Evolutionary conservation across 805 yeast genomes (phyloP).

Genomic region (Maudiozyma serrabonitensis): DNA sequence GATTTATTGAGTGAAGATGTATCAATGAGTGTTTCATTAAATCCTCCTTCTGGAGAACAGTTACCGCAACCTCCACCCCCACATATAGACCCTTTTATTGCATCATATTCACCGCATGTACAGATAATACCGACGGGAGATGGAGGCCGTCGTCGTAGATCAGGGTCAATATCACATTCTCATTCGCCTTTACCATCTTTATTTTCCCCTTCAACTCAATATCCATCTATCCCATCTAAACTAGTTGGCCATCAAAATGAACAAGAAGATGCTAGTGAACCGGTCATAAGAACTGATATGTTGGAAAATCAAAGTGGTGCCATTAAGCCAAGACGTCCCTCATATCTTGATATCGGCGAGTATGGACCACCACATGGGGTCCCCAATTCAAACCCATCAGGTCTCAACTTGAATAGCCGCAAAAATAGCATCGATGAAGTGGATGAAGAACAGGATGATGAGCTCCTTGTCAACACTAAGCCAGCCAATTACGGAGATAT

Average conservation of each 20-base stretch:
- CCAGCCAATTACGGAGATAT: background rate
- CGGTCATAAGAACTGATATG: conserved; percentile 11
- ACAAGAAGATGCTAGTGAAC: conserved; percentile 1
- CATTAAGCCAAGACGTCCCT: background rate
- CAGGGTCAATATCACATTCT: conserved; percentile 24
- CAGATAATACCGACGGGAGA: background rate
- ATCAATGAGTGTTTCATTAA: conserved; percentile 37
- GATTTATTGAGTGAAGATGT: conserved; percentile 48
- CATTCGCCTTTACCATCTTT: conserved; percentile 29
- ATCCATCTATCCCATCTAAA: conserved; percentile 25
- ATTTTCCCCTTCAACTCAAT: conserved; percentile 17
- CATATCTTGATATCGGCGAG: conserved; percentile 5
- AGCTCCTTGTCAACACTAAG: conserved; percentile 7
- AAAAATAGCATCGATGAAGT: conserved; percentile 4
- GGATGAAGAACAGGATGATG: conserved; percentile 15
- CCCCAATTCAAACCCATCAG: background rate
- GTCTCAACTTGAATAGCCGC: conserved; percentile 1
- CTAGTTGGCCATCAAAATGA: conserved; percentile 9
- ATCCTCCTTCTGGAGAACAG: conserved; percentile 6
- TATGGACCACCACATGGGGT: background rate
- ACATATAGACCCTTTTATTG: background rate
- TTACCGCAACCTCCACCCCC: background rate
- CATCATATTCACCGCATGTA: background rate
- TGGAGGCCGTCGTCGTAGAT: conserved; percentile 6
- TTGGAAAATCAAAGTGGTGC: conserved; percentile 3